Percentiles rank a stretch among this genome's conserved stretches.
Conservation (phyloP, 192 early-diverging fungal genomes). For the Chytriomyces hyalinus region DNA sequence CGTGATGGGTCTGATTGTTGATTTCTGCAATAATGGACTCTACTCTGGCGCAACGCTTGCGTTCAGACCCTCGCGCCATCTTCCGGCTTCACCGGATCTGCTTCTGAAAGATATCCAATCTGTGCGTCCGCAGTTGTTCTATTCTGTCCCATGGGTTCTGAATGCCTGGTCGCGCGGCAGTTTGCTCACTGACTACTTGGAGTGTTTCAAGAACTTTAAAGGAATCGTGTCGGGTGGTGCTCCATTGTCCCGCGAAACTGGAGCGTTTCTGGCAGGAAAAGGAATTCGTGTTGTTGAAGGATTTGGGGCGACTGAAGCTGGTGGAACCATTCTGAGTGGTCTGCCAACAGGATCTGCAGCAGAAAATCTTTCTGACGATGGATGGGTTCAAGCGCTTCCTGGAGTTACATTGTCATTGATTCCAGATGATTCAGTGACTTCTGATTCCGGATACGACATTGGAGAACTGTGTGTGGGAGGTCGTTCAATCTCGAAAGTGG, state of each 20-base stretch:
- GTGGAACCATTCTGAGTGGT: background rate
- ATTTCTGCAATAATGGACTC: constrained; percentile 21
- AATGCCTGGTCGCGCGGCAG: background rate
- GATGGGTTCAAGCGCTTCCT: background rate
- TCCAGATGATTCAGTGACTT: background rate
- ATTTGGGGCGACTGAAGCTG: background rate
- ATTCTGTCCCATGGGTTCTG: constrained; percentile 15
- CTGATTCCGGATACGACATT: background rate
- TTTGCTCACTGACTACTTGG: background rate
- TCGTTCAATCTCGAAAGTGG: background rate
- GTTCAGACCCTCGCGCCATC: constrained; percentile 12
- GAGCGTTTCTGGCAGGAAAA: background rate
- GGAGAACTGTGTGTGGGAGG: background rate
- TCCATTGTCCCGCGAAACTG: background rate
- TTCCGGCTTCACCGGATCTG: constrained; percentile 9
- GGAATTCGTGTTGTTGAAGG: background rate
- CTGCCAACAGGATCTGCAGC: background rate
- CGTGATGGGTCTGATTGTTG: constrained; percentile 28
- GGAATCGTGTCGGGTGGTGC: constrained; percentile 14
- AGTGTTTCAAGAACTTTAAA: background rate
- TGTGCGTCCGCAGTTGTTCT: constrained; percentile 7
- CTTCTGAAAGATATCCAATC: constrained; percentile 2
- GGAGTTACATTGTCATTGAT: background rate
- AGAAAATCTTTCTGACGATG: background rate
- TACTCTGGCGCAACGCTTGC: constrained; percentile 1